These are phyloP conservation scores for Coemansia sp. DNA, from an alignment of 192 early-diverging fungal species.

Conservation along the genomic window DNA sequence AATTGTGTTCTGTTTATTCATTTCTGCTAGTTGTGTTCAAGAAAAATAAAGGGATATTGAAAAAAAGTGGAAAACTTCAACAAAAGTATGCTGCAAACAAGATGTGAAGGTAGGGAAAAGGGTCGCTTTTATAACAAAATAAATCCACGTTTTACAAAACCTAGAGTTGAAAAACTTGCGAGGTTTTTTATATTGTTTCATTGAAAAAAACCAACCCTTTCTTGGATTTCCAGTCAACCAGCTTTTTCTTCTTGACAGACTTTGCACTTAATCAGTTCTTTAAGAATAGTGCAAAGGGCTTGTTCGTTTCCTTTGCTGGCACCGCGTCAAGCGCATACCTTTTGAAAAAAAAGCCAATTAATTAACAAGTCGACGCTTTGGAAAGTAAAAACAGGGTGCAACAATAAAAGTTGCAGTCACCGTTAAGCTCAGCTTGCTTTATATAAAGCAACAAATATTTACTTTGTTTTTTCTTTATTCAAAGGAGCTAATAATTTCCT, in stretches of 20 bases:
- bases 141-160: not conserved
- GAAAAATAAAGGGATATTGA: not conserved
- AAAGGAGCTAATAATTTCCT: conserved; percentile 38
- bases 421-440: not conserved
- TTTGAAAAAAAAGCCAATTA: too few relatives aligned
- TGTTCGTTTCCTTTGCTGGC: too few relatives aligned
- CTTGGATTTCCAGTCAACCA: not conserved
- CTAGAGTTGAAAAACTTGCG: not conserved
- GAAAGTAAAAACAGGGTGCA: not conserved
- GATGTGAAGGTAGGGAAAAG: too few relatives aligned
- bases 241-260: too few relatives aligned
- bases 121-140: not conserved
- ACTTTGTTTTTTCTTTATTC: conserved; percentile 12
- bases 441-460: not conserved
- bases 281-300: too few relatives aligned
- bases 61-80: not conserved
- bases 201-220: not conserved
- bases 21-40: too few relatives aligned
- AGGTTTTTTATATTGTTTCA: not conserved
- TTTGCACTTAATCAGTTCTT: too few relatives aligned
- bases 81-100: too few relatives aligned
- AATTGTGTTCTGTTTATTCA: too few relatives aligned
- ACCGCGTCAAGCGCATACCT: too few relatives aligned
- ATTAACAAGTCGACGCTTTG: not conserved
- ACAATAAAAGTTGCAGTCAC: not conserved